A percentile compares a stretch with the other conserved stretches of the same genome.
These are phyloP conservation scores for Nidula niveotomentosa DNA, from an alignment of 1,284 basidiomycete genomes.

Conservation along the genomic window DNA sequence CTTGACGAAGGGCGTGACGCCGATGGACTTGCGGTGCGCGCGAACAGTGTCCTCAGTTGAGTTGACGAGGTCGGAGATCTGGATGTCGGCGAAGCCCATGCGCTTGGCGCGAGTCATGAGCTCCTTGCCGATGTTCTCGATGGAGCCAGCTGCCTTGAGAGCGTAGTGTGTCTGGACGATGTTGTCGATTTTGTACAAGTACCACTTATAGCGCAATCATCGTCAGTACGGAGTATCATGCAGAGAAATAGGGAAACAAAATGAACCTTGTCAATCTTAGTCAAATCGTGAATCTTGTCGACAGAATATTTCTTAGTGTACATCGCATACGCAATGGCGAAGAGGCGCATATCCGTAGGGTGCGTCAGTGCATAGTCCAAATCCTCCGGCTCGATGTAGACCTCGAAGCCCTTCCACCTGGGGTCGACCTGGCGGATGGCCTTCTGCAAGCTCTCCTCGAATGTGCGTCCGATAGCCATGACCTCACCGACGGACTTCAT, in stretches of 20 bases:
- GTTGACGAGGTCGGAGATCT: slow-evolving; percentile 81
- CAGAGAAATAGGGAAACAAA: no score
- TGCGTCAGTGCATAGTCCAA: slow-evolving; percentile 76
- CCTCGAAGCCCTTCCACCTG: slow-evolving; percentile 81
- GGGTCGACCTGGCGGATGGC: slow-evolving; percentile 98
- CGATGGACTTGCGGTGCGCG: slow-evolving; percentile 81
- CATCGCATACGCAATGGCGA: slow-evolving; percentile 98
- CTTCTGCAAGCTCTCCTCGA: slow-evolving; percentile 98
- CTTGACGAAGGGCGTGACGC: slow-evolving; percentile 97
- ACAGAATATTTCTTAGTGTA: slow-evolving; percentile 92
- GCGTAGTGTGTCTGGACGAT: slow-evolving; percentile 85
- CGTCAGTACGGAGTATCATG: no score
- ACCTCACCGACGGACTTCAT: slow-evolving; percentile 99
- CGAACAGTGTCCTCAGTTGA: slow-evolving; percentile 81
- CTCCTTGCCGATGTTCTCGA: slow-evolving; percentile 66
- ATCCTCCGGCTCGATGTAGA: slow-evolving; percentile 82
- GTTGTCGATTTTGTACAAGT: slow-evolving; percentile 98
- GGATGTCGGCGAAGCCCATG: slow-evolving; percentile 93
- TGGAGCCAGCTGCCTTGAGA: slow-evolving; percentile 67
- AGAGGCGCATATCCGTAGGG: slow-evolving; percentile 92
- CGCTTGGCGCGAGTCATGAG: slow-evolving; percentile 84
- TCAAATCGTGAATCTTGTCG: slow-evolving; percentile 89
- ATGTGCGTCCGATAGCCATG: slow-evolving; percentile 99
- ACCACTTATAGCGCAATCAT: slow-evolving; percentile 65
- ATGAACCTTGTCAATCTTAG: slow-evolving; percentile 72